Base-by-base conservation (phyloP, 208 protist genomes). In the Tetramitus jugosus region DNA sequence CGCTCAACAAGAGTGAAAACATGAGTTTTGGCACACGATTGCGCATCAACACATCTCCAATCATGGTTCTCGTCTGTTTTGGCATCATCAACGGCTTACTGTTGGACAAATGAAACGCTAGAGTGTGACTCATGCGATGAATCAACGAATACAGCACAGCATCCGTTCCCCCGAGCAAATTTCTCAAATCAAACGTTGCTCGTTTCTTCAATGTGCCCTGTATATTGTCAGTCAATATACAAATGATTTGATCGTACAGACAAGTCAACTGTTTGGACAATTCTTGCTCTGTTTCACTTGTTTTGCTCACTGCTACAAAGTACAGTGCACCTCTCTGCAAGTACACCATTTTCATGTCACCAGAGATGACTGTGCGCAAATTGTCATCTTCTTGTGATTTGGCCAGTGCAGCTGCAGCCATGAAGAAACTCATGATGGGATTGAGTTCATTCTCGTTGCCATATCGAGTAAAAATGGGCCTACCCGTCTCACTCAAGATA, bases 381-480 rank as follows among this genome's bases (percentile, higher is more conserved):
- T 23, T 71, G 23, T n/a, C 29, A 39, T 53, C n/a, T 49, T 78
- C 68, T n/a, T n/a, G n/a, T n/a, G n/a, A n/a, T n/a, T n/a, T n/a
- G 20, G 2, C n/a, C 10, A 35, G 14, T 42, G 2, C 3, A n/a
- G n/a, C n/a, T 10, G 14, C 53, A 33, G 81, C 80, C 10, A 80
- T 31, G 33, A 84, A 84, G 46, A 84, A 67, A 43, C 74, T 64
- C 37, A 80, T 62, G 4, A 74, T 37, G 13, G 67, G 35, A 53
- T 49, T 53, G 8, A 84, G 71, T 53, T 84, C 67, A 31, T 77
- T 77, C 74, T 84, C 82, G 42, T 84, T 78, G 14, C 82, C 82
- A 46, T 84, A 84, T 31, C 82, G 31, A 31, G 82, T 61, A 71
- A 82, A 84, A 37, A 84, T 84, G 45, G 82, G 82, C 46, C 79